Evolutionary conservation across 1,284 basidiomycete genomes (phyloP), one percentile per base, ranked within the genome.

Genomic region (Malassezia sp.): DNA sequence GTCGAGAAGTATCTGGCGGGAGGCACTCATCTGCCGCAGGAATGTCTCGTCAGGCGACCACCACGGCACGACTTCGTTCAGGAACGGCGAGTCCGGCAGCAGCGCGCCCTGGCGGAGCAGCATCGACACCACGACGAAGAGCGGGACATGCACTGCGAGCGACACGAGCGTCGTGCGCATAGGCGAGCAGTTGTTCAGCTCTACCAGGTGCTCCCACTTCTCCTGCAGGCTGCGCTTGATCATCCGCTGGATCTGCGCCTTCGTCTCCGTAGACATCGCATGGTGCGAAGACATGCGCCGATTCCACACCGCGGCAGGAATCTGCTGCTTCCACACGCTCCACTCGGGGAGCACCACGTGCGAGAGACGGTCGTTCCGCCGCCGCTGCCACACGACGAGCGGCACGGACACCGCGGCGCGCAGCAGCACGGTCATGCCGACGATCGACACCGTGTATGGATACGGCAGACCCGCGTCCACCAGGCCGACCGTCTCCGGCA

Each of bases 311-410:
- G 53, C 20, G 9, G 66, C 35, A 59, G 38, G 74, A 7, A 75
- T 56, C 14, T 48, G 42, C 17, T 63, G 79, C 75, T 52, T 74
- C 52, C 80, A 74, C 27, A 73, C 72, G 54, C 77, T 74, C 34
- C 86, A 72, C 48, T 77, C 74, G 9, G 86, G 85, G 21, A 82
- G 57, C 24, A 84, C 83, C 10, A 78, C 61, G 53, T 84, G 78
- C 57, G 83, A 79, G 17, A 80, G 75, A 52, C 78, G 75, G 70
- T 77, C 76, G 56, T 80, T 77, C 45, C 82, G 77, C 56, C 73
- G 74, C 59, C 79, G 57, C 57, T 87, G 85, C 86, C 85, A 89
- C 70, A 86, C 64, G 51, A 82, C 79, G 51, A 84, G 75, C 15
- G 86, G 87, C 5, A 87, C 74, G 1, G 85, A 80, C 38, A 80